These are phyloP conservation scores for Pichia manshurica DNA, from an alignment of 805 yeast species.

Conservation along the genomic window DNA sequence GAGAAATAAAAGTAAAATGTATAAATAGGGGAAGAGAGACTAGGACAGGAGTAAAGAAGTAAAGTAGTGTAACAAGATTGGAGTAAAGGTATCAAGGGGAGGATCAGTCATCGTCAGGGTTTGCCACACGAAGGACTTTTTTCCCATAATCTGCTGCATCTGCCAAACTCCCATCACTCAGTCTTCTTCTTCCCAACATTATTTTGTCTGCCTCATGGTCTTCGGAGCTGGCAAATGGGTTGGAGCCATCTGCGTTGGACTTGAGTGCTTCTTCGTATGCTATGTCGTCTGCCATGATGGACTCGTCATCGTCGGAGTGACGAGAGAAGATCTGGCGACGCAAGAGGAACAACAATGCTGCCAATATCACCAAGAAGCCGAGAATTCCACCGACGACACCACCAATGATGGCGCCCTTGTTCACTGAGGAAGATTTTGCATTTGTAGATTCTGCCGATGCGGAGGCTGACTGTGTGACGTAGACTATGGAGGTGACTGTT, in stretches of 20 bases:
- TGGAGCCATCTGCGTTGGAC: conserved; percentile 34
- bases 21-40: too few relatives aligned
- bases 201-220: conserved; percentile 36
- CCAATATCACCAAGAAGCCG: conserved; percentile 25
- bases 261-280: conserved; percentile 55
- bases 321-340: conserved; percentile 32
- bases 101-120: conserved; percentile 52
- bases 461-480: conserved; percentile 26
- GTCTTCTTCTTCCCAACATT: conserved; percentile 78
- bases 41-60: neutral
- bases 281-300: conserved; percentile 44
- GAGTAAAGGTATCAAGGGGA: too few relatives aligned
- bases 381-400: conserved; percentile 34
- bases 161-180: conserved; percentile 81
- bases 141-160: conserved; percentile 79
- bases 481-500: conserved; percentile 23
- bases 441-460: conserved; percentile 18
- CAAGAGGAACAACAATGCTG: conserved; percentile 28
- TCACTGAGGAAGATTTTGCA: conserved; percentile 21
- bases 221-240: conserved; percentile 62
- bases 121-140: conserved; percentile 79
- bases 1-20: neutral
- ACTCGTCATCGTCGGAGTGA: conserved; percentile 30
- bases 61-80: neutral
- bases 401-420: conserved; percentile 33